Evolutionary conservation across 139 green algal species (phyloP).

Genomic region (Bryopsis sp.): DNA sequence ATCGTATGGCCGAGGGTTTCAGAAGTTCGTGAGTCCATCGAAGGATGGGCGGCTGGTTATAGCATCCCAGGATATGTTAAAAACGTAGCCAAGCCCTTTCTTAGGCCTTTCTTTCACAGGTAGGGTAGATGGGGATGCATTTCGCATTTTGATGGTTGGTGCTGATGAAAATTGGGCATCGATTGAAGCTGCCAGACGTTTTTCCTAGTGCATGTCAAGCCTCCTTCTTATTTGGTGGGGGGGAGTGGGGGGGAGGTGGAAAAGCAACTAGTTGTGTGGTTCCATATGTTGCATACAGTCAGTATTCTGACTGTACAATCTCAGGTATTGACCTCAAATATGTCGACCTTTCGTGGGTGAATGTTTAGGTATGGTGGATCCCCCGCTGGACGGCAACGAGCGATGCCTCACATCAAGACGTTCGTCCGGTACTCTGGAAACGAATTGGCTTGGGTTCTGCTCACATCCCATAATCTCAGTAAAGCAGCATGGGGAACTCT

Average conservation of each 20-base stretch:
- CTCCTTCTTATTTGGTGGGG: too few species aligned
- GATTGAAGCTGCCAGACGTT: too few species aligned
- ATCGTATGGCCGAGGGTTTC: slow-evolving; percentile 58
- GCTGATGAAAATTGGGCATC: too few species aligned
- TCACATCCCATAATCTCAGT: slow-evolving; percentile 66
- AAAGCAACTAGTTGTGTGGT: too few species aligned
- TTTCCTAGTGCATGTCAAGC: too few species aligned
- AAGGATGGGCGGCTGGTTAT: slow-evolving; percentile 56
- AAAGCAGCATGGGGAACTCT: slow-evolving; percentile 78
- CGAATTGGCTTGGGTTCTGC: slow-evolving; percentile 52
- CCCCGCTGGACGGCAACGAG: slow-evolving; percentile 38
- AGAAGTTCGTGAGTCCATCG: slow-evolving; percentile 50
- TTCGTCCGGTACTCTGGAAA: slow-evolving; percentile 30
- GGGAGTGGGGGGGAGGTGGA: too few species aligned
- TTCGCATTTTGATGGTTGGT: neutral
- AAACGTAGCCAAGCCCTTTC: slow-evolving; percentile 59
- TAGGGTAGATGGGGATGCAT: slow-evolving; percentile 12
- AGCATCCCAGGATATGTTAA: slow-evolving; percentile 46
- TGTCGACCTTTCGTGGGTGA: too few species aligned
- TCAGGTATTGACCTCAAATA: too few species aligned
- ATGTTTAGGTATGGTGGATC: slow-evolving; percentile 45
- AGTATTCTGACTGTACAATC: too few species aligned
- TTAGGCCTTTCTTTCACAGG: slow-evolving; percentile 36
- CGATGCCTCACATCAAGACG: slow-evolving; percentile 78
- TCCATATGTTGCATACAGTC: too few species aligned